Evolutionary conservation across 176 grass and related monocot species (phyloP).

Genomic region (Rhynchospora breviuscula): DNA sequence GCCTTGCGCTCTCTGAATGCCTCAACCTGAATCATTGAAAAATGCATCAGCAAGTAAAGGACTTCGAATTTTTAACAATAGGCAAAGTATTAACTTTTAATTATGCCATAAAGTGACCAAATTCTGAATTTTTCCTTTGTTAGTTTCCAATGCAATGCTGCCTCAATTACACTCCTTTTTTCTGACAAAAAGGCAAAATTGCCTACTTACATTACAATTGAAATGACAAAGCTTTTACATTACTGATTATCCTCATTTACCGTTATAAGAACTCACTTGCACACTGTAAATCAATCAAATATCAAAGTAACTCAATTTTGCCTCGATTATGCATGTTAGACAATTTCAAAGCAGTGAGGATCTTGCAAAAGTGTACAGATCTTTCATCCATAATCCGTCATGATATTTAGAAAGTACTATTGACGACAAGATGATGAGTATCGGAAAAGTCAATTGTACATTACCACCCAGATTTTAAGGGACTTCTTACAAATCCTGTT

Average conservation of each 20-base stretch:
- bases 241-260: too few relatives aligned
- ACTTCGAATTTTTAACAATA: background rate
- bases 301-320: background rate
- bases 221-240: too few relatives aligned
- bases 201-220: too few relatives aligned
- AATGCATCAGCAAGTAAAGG: background rate
- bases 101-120: background rate
- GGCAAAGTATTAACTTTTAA: background rate
- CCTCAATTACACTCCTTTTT: background rate
- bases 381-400: background rate
- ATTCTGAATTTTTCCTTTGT: background rate
- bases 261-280: background rate
- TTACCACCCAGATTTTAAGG: constrained; percentile 98
- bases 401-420: background rate
- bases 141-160: background rate
- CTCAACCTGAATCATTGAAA: constrained; percentile 35
- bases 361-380: background rate
- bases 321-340: background rate
- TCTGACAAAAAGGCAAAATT: too few relatives aligned
- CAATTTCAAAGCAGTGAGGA: constrained; percentile 2
- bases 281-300: background rate
- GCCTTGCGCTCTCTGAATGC: constrained; percentile 87
- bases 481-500: constrained; percentile 56
- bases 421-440: background rate
- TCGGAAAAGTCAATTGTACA: constrained; percentile 2